phyloP scores from a whole-genome alignment of 805 yeast species.

The Ogataea angusta region DNA sequence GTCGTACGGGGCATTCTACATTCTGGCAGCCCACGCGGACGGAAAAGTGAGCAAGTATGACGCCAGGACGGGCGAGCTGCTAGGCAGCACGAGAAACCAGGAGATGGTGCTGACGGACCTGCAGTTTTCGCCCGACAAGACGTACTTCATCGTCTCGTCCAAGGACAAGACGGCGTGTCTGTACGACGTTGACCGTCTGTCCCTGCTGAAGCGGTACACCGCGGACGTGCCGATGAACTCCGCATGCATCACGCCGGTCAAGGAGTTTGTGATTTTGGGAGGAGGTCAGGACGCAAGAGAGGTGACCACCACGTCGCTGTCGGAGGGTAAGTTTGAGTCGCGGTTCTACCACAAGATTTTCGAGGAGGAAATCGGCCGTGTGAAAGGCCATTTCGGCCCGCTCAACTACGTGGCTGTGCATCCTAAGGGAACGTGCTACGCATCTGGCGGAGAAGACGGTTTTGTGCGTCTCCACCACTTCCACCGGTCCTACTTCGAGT shows the following conservation, averaged over 20 bases:
- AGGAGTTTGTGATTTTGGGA: slow-evolving; percentile 89
- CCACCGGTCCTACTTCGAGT: slow-evolving; percentile 90
- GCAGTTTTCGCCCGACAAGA: slow-evolving; percentile 81
- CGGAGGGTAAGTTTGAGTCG: slow-evolving; percentile 96
- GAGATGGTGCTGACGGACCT: slow-evolving; percentile 80
- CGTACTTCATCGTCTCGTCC: slow-evolving; percentile 89
- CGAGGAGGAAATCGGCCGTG: slow-evolving; percentile 94
- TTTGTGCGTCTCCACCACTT: slow-evolving; percentile 90
- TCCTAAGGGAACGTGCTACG: slow-evolving; percentile 89
- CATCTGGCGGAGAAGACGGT: slow-evolving; percentile 99
- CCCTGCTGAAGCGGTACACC: slow-evolving; percentile 66
- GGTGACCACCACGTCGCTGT: slow-evolving; percentile 93
- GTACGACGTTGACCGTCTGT: slow-evolving; percentile 72
- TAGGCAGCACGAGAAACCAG: slow-evolving; percentile 62
- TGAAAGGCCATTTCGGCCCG: slow-evolving; percentile 99
- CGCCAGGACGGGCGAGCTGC: slow-evolving; percentile 67
- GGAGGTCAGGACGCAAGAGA: slow-evolving; percentile 99
- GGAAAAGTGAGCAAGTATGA: slow-evolving; percentile 82
- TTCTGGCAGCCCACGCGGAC: slow-evolving; percentile 85
- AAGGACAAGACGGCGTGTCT: slow-evolving; percentile 85
- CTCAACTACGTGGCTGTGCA: slow-evolving; percentile 89
- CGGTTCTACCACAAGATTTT: slow-evolving; percentile 93
- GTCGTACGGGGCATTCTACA: slow-evolving; percentile 69
- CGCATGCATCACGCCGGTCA: slow-evolving; percentile 89
- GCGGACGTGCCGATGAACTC: slow-evolving; percentile 95